Evolutionary conservation across 805 yeast genomes (phyloP), one percentile per base, ranked within the genome.

Genomic region (Kodamaea restingae): DNA sequence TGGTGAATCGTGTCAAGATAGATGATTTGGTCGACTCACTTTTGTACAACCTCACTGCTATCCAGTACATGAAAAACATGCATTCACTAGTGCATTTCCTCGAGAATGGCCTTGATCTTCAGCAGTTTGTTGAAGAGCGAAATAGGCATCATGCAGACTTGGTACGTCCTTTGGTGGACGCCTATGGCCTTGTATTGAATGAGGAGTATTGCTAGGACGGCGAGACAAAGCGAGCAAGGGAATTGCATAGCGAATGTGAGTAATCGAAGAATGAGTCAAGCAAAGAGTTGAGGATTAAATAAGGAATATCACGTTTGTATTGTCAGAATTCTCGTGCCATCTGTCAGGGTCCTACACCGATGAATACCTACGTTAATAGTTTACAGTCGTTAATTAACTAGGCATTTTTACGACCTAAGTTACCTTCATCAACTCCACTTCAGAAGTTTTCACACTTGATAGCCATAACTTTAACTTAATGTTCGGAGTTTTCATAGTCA

Each of bases 11-110:
- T 7, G 56, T 54, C 15, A 81, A 81, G 52, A 73, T 75, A 31
- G 90, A 82, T 52, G 90, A 82, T 53, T 59, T 81, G 40, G 74
- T 80, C 7, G 90, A 82, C 53, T 68, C 82, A 1, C 59, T 81
- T n/a, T 58, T 81, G 11, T 86, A 82, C 54, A 84, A 77, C 1
- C 43, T 80, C 2, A 67, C 75, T 1, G 73, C 76, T 67, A 38
- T 63, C 10, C 50, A 60, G 9, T 78, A 81, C 15, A 33, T 46
- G 4, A 32, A 47, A 4, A 67, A 65, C 41, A 53, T 51, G 36
- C 25, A 39, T 18, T 15, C 32, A 18, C 22, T 55, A 24, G 7
- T 41, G 10, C 29, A 49, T 4, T 47, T 34, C 37, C 30, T 61
- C 18, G 31, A 37, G 2, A 18, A 18, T 10, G 31, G 25, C 4